Conservation (phyloP, 1,284 basidiomycete species). For the Fomes fomentarius region DNA sequence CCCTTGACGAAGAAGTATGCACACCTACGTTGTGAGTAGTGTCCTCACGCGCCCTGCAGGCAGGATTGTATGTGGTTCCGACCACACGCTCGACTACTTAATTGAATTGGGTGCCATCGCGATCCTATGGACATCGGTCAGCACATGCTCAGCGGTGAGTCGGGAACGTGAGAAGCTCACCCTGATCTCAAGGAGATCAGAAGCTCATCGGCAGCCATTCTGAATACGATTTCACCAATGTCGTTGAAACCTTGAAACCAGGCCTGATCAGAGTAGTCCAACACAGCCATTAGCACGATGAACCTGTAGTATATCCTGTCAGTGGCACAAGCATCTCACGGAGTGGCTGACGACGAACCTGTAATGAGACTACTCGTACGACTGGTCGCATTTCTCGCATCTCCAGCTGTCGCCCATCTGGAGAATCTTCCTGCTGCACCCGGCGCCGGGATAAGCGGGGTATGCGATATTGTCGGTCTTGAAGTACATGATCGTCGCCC, state of each 20-base stretch:
- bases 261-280: constrained; percentile 86
- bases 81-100: constrained; percentile 66
- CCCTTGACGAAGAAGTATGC: neutral
- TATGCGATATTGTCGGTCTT: constrained; percentile 88
- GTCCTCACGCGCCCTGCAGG: constrained; percentile 88
- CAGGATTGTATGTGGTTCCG: constrained; percentile 81
- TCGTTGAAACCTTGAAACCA: constrained; percentile 99
- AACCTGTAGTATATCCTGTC: constrained; percentile 54
- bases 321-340: neutral
- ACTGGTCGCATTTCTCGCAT: constrained; percentile 93
- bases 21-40: constrained; percentile 77
- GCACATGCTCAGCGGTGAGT: neutral
- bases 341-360: constrained; percentile 53
- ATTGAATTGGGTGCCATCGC: constrained; percentile 67
- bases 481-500: constrained; percentile 91
- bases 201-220: constrained; percentile 82
- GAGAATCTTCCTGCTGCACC: constrained; percentile 92
- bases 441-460: constrained; percentile 83
- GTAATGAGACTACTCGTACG: constrained; percentile 76
- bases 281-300: constrained; percentile 86
- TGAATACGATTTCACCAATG: constrained; percentile 79
- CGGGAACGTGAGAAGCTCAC: constrained; percentile 39
- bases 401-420: constrained; percentile 76
- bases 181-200: constrained; percentile 71
- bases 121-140: constrained; percentile 49